Base-by-base conservation (phyloP, 306 rosid species). In the Urtica urens region DNA sequence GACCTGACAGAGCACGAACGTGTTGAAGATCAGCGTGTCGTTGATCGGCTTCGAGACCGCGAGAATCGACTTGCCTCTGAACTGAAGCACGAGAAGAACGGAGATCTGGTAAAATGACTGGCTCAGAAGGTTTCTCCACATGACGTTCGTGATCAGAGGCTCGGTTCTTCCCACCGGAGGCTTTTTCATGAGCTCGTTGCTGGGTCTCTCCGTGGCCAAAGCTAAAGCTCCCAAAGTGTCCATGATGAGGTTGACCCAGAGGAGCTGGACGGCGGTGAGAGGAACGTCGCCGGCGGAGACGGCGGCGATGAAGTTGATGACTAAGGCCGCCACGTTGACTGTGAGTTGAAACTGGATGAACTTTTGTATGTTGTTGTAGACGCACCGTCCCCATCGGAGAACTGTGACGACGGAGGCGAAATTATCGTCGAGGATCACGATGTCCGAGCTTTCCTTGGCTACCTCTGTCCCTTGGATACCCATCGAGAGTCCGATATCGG, bases 191-290 rank as follows among this genome's bases (percentile, higher is more conserved):
- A 82, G 57, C 75, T 87, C 96, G 17, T 80, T 52, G 15, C 83
- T 82, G 7, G 96, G 96, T 19, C 78, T 60, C 53, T 87, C 96
- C 18, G 94, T 87, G 27, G 96, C 96, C 3, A 87, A 66, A 44
- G 96, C 96, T 23, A 87, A 66, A 61, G 96, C 96, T 11, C 96
- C 96, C 33, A 82, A 51, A 4, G 94, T 79, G 40, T 87, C 94
- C 96, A 87, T 82, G 49, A 82, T 87, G 62, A 87, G 94, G 65
- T 87, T 82, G 38, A 87, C 94, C 94, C 94, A 87, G 18, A 87
- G 49, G 6, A 87, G 55, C 48, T 83, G 94, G 63, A 87, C 94
- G 29, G 96, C 71, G 40, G 94, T 87, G 43, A 87, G 30, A 15
- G 96, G 94, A 63, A 87, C 93, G 23, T 87, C 79, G 0, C 94